Evolutionary conservation across 106 monocot genomes (phyloP).

Genomic region (Platanthera guangdongensis): DNA sequence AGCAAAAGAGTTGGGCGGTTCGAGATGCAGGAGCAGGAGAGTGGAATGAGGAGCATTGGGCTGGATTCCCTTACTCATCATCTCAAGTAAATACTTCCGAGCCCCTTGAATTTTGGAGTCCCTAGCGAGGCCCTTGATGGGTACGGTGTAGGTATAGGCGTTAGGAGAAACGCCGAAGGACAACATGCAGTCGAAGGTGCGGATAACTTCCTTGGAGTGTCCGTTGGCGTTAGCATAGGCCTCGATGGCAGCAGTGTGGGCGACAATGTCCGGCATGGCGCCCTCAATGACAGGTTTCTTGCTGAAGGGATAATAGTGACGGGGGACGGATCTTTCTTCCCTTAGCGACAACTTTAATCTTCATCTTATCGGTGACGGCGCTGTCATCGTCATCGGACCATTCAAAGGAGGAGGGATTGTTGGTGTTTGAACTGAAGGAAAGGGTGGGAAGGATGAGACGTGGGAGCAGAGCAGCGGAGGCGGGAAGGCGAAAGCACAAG

Average conservation of each 20-base stretch:
- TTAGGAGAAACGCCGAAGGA: slow-evolving; percentile 75
- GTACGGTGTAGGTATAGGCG: slow-evolving; percentile 68
- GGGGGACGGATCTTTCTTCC: slow-evolving; percentile 35
- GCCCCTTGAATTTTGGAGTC: too few species aligned
- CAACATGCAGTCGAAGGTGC: slow-evolving; percentile 73
- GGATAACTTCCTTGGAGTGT: slow-evolving; percentile 61
- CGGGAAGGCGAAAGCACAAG: not conserved
- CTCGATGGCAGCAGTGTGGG: slow-evolving; percentile 88
- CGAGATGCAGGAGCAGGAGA: slow-evolving; percentile 32
- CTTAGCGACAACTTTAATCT: slow-evolving; percentile 4
- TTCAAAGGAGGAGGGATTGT: too few species aligned
- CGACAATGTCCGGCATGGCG: too few species aligned
- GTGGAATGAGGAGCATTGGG: too few species aligned
- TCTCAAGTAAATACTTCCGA: too few species aligned
- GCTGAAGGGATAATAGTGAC: slow-evolving; percentile 82
- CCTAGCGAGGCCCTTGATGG: too few species aligned
- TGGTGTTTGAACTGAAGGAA: slow-evolving; percentile 29
- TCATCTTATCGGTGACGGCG: not conserved
- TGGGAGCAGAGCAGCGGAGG: not conserved
- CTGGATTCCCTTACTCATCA: too few species aligned
- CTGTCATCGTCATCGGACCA: slow-evolving; percentile 63
- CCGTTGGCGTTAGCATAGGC: slow-evolving; percentile 76
- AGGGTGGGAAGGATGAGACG: slow-evolving; percentile 11
- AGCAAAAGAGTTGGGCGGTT: too few species aligned
- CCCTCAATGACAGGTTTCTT: too few species aligned